Evolutionary conservation across 2,329 filamentous ascomycete species (phyloP).

Genomic region (Talaromyces piceae): DNA sequence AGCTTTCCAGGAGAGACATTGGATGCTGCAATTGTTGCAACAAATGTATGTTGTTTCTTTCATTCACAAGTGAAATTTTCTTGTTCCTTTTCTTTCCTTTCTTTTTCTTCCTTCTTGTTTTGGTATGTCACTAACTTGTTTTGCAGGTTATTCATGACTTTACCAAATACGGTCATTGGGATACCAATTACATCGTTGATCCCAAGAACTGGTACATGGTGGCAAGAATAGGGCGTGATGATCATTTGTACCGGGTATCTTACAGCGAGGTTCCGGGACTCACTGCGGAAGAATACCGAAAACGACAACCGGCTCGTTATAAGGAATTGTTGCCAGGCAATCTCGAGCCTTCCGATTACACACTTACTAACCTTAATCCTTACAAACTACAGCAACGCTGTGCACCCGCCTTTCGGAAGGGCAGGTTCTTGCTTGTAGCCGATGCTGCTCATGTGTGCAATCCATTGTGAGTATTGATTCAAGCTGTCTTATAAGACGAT

Average conservation of each 20-base stretch:
- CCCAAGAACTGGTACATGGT: slow-evolving; percentile 58
- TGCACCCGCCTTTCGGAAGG: slow-evolving; percentile 50
- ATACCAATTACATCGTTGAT: slow-evolving; percentile 52
- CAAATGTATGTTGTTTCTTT: slow-evolving; percentile 42
- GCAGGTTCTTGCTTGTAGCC: slow-evolving; percentile 50
- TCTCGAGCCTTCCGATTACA: slow-evolving; percentile 52
- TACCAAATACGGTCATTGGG: slow-evolving; percentile 28
- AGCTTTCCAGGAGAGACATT: slow-evolving; percentile 53
- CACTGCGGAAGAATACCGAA: slow-evolving; percentile 45
- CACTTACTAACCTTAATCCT: slow-evolving; percentile 50
- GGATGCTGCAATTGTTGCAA: slow-evolving; percentile 55
- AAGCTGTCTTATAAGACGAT: background rate
- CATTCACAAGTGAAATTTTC: background rate
- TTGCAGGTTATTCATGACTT: slow-evolving; percentile 57
- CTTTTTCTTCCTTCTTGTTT: no score
- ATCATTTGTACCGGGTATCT: slow-evolving; percentile 56
- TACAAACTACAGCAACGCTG: slow-evolving; percentile 58
- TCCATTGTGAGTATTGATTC: slow-evolving; percentile 18
- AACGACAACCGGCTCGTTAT: slow-evolving; percentile 39
- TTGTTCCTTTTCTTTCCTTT: no score
- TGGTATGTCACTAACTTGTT: background rate
- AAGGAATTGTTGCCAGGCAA: slow-evolving; percentile 48
- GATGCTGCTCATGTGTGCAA: slow-evolving; percentile 56
- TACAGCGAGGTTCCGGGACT: slow-evolving; percentile 52
- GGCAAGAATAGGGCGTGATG: slow-evolving; percentile 47